phyloP scores from a whole-genome alignment of 2,329 filamentous ascomycete genomes.

The Fusarium mangiferae region DNA sequence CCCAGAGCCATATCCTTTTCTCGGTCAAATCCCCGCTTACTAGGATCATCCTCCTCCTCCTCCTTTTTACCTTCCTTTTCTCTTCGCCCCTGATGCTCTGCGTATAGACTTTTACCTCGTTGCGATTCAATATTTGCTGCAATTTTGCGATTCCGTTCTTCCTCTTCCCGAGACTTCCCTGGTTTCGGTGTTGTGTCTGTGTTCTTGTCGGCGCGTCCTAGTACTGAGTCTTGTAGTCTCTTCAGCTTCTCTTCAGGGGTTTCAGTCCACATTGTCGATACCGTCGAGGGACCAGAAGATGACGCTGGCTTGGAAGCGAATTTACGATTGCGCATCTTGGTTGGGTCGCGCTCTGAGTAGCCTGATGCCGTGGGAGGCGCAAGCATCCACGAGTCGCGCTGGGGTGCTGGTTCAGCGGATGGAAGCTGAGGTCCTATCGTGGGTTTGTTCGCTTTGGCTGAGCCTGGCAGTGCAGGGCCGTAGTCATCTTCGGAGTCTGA shows the following conservation, averaged over 20 bases:
- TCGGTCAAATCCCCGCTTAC: conserved; percentile 85
- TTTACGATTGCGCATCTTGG: conserved; percentile 81
- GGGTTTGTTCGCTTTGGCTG: conserved; percentile 59
- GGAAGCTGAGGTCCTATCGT: conserved; percentile 51
- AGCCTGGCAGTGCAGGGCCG: conserved; percentile 67
- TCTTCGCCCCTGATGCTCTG: conserved; percentile 59
- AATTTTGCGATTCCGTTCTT: conserved; percentile 61
- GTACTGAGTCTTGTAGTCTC: conserved; percentile 81
- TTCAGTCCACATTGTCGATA: conserved; percentile 87
- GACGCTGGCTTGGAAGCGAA: conserved; percentile 74
- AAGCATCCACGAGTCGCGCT: conserved; percentile 89
- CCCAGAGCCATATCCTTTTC: conserved; percentile 93
- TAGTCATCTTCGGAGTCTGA: conserved; percentile 64
- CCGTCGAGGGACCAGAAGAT: conserved; percentile 47
- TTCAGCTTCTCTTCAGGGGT: conserved; percentile 88
- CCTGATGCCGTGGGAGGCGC: conserved; percentile 69
- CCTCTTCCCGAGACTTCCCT: conserved; percentile 62
- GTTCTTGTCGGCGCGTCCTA: conserved; percentile 71
- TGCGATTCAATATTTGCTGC: conserved; percentile 62
- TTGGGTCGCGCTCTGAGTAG: conserved; percentile 78
- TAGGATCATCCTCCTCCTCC: conserved; percentile 91
- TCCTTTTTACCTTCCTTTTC: conserved; percentile 51
- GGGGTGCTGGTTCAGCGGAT: conserved; percentile 57
- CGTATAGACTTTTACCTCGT: conserved; percentile 68
- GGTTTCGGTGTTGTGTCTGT: conserved; percentile 53